Percentiles rank a stretch among this genome's conserved stretches.
Conservation (phyloP, 495 filamentous ascomycete species). For the Penicillium canescens region DNA sequence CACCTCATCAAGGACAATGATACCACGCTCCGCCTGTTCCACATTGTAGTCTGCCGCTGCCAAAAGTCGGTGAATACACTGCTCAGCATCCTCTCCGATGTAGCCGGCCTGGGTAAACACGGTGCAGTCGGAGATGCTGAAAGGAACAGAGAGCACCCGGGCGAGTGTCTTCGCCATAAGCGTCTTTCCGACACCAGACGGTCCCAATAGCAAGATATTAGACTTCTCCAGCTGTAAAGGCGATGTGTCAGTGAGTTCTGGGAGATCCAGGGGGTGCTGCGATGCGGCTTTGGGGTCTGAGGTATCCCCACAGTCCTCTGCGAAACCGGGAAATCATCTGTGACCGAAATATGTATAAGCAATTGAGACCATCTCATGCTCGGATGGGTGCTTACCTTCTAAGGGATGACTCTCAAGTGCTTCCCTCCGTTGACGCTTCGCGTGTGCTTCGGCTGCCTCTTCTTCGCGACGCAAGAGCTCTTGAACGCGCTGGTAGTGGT, state of each 20-base stretch:
- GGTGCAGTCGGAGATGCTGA: conserved; percentile 97
- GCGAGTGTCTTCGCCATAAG: conserved; percentile 87
- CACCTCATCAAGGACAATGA: conserved; percentile 93
- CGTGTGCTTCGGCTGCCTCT: conserved; percentile 65
- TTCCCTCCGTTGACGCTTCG: conserved; percentile 50
- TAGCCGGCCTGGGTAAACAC: conserved; percentile 97
- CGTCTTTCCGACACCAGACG: conserved; percentile 95
- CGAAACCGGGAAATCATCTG: conserved; percentile 82
- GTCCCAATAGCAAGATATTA: conserved; percentile 89
- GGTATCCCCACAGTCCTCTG: conserved; percentile 54
- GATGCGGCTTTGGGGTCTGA: conserved; percentile 23
- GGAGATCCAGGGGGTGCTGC: conserved; percentile 28
- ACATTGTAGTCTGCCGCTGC: conserved; percentile 90
- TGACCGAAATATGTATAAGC: neutral
- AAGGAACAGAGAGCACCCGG: conserved; percentile 82
- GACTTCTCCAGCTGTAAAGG: conserved; percentile 90
- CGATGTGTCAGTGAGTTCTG: conserved; percentile 50
- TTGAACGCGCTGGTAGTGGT: conserved; percentile 89
- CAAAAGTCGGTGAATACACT: conserved; percentile 85
- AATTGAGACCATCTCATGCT: neutral
- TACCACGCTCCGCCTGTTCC: conserved; percentile 81
- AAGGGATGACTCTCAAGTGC: conserved; percentile 48
- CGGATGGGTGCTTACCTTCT: conserved; percentile 49
- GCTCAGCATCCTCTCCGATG: conserved; percentile 94
- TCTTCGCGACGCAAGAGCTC: conserved; percentile 76